Evolutionary conservation across 1,284 basidiomycete genomes (phyloP).

Genomic region (Sporisorium scitamineum): DNA sequence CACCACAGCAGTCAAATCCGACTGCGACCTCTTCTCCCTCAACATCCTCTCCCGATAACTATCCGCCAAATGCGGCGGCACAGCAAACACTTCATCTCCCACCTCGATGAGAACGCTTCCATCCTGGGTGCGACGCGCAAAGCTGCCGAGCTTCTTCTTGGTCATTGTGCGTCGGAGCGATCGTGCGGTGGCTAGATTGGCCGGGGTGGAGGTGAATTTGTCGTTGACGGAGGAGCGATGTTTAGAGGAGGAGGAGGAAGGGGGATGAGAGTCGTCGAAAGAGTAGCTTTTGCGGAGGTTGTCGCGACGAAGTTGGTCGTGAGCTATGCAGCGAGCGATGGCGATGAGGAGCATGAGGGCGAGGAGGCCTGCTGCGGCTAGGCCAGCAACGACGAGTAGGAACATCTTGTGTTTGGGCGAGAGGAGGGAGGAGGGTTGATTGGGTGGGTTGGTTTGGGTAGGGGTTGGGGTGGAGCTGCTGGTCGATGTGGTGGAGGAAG

Average conservation of each 20-base stretch:
- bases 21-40: constrained; percentile 12
- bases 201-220: constrained; percentile 11
- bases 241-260: neutral
- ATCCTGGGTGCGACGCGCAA: constrained; percentile 39
- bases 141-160: constrained; percentile 44
- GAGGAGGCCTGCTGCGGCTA: constrained; percentile 29
- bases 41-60: constrained; percentile 40
- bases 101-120: constrained; percentile 56
- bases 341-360: constrained; percentile 49
- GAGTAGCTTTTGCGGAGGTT: constrained; percentile 24
- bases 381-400: constrained; percentile 44
- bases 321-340: constrained; percentile 35
- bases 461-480: neutral
- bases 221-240: neutral
- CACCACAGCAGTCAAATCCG: constrained; percentile 8
- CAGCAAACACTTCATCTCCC: constrained; percentile 57
- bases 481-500: constrained; percentile 3
- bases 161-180: constrained; percentile 45
- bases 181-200: neutral
- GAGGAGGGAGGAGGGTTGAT: constrained; percentile 6
- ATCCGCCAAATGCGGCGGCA: constrained; percentile 50
- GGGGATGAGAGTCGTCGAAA: constrained; percentile 9
- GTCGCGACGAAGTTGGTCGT: constrained; percentile 37
- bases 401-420: constrained; percentile 48
- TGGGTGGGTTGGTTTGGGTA: neutral